Conservation (phyloP, 805 yeast species). For the Ogataea nakhonphanomensis region DNA sequence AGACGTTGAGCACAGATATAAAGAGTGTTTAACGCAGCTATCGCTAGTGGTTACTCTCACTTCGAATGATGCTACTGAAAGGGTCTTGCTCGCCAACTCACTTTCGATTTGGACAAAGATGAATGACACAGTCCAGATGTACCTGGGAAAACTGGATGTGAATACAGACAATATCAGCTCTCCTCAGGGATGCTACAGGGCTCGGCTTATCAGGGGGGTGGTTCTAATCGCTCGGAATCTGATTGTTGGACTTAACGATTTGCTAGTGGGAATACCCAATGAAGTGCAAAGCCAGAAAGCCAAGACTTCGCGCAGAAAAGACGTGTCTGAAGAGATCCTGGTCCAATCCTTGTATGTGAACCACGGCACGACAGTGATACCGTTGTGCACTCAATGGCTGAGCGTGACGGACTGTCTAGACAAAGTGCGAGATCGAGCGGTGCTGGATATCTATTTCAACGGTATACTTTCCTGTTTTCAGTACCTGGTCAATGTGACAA, state of each 20-base stretch:
- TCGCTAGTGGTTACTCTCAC: slow-evolving; percentile 14
- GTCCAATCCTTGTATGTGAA: slow-evolving; percentile 14
- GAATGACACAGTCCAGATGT: slow-evolving; percentile 11
- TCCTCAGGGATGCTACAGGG: slow-evolving; percentile 6
- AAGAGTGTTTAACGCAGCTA: slow-evolving; percentile 15
- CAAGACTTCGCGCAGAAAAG: slow-evolving; percentile 12
- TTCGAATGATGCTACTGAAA: slow-evolving; percentile 12
- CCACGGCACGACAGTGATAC: slow-evolving; percentile 14
- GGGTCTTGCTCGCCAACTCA: slow-evolving; percentile 19
- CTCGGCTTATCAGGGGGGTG: slow-evolving; percentile 23
- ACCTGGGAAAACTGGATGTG: slow-evolving; percentile 1
- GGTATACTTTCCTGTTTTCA: slow-evolving; percentile 16
- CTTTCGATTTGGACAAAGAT: slow-evolving; percentile 23
- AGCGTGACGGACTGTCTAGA: slow-evolving; percentile 1
- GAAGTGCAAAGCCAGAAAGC: not conserved
- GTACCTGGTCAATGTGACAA: slow-evolving; percentile 18
- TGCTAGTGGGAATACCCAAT: not conserved
- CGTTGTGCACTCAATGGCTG: slow-evolving; percentile 11
- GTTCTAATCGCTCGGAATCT: slow-evolving; percentile 23
- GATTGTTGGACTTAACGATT: slow-evolving; percentile 18
- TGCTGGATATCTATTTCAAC: slow-evolving; percentile 7
- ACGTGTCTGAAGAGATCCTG: slow-evolving; percentile 12
- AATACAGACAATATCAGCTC: not conserved
- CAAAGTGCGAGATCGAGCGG: not conserved
- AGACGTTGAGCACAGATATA: slow-evolving; percentile 1